Evolutionary conservation across 1,284 basidiomycete species (phyloP), one percentile per base, ranked within the genome.

Genomic region (Leccinum pallidistipes): DNA sequence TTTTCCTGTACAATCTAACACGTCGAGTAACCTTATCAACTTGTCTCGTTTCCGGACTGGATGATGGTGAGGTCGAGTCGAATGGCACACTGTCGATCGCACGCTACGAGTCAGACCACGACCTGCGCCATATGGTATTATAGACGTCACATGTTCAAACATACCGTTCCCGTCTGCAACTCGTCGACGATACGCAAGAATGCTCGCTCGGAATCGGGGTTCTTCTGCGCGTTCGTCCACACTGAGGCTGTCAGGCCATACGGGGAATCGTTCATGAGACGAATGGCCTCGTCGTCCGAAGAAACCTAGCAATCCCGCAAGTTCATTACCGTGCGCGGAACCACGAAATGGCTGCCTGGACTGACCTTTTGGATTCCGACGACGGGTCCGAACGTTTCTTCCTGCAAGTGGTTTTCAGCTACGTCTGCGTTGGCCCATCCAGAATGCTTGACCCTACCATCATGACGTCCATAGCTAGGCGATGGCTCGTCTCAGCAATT

Each of bases 201-300:
- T 0, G 84, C 87, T 5, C 79, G 74, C 61, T 90, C 82, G 1
- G 87, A 90, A 29, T 85, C 83, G 0, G 80, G 70, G 60, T 86
- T 83, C 96, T n/a, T n/a, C n/a, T n/a, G n/a, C n/a, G n/a, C n/a
- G n/a, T n/a, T n/a, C n/a, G n/a, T n/a, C n/a, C n/a, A 98, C 31
- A 98, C 77, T 18, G 93, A 95, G 1, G 94, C 93, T 1, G 96
- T 98, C 36, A 98, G 81, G 11, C 96, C 96, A 73, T 96, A 98
- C 1, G 84, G 86, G n/a, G 95, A 97, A 76, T 98, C 95, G 76
- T 98, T 98, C 92, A 98, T 98, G 34, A 97, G 82, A 36, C 78
- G 73, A 60, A 98, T 79, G 0, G 95, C 95, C 74, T 97, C 94
- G 56, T 89, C 87, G 71, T 96, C 94, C 0, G 87, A 87, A 12